phyloP scores from a whole-genome alignment of 352 stramenopile genomes.

The Pythium rishiriense region DNA sequence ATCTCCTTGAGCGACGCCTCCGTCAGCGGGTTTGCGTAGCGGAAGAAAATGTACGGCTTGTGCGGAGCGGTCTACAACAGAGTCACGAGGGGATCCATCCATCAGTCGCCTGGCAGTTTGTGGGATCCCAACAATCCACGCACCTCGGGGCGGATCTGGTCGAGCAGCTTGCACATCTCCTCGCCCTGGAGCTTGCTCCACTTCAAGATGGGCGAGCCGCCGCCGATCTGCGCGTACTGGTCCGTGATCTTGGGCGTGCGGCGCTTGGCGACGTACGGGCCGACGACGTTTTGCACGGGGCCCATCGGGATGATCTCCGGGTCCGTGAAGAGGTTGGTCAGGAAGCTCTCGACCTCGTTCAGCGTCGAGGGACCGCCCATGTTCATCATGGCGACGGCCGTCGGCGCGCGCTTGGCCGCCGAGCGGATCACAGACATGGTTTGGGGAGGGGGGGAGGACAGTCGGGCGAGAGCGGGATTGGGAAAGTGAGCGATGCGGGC shows the following conservation, averaged over 20 bases:
- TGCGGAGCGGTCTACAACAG: conserved; percentile 80
- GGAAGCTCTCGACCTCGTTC: conserved; percentile 95
- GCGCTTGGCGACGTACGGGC: conserved; percentile 70
- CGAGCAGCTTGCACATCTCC: conserved; percentile 87
- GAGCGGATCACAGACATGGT: conserved; percentile 34
- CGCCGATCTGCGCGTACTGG: conserved; percentile 97
- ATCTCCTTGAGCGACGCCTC: conserved; percentile 96
- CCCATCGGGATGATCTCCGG: conserved; percentile 99
- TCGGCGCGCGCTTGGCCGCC: conserved; percentile 43
- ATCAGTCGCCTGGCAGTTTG: too few relatives aligned
- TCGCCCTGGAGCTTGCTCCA: conserved; percentile 96
- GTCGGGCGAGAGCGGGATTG: conserved; percentile 3
- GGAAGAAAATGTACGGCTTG: conserved; percentile 97
- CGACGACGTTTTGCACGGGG: conserved; percentile 81
- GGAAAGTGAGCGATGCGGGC: background rate
- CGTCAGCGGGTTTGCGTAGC: conserved; percentile 98
- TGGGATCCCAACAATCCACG: too few relatives aligned
- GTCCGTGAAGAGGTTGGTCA: conserved; percentile 99
- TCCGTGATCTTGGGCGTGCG: conserved; percentile 94
- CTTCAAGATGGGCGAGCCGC: conserved; percentile 96
- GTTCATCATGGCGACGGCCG: conserved; percentile 94
- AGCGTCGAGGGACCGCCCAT: conserved; percentile 95
- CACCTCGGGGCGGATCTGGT: conserved; percentile 84
- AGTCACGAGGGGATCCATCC: background rate
- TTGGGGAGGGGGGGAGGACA: conserved; percentile 1